phyloP scores from a whole-genome alignment of 352 stramenopile species.

The Phytopythium mirpurense region DNA sequence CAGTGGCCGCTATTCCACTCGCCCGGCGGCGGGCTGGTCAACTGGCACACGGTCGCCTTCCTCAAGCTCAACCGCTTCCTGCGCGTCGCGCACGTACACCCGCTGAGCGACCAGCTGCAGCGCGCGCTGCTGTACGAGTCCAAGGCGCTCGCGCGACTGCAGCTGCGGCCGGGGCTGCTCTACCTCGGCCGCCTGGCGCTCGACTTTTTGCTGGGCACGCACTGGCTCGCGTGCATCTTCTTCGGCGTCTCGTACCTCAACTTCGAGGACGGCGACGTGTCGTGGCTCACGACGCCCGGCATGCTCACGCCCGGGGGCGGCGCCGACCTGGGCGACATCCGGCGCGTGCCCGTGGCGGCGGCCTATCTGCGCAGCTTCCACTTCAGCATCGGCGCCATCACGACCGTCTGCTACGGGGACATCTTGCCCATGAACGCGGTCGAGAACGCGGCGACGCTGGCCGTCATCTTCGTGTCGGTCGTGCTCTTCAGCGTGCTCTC shows the following conservation, averaged over 20 bases:
- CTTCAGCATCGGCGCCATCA: conserved; percentile 75
- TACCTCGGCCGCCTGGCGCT: conserved; percentile 43
- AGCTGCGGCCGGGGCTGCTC: conserved; percentile 18
- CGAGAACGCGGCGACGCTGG: conserved; percentile 45
- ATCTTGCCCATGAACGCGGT: conserved; percentile 58
- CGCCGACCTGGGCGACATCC: conserved; percentile 21
- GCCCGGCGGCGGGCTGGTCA: conserved; percentile 16
- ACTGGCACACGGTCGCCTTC: conserved; percentile 48
- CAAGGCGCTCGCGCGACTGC: conserved; percentile 7
- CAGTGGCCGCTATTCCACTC: conserved; percentile 12
- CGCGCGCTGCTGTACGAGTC: conserved; percentile 53
- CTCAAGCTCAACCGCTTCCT: conserved; percentile 47
- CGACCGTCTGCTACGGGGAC: conserved; percentile 67
- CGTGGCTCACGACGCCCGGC: conserved; percentile 50
- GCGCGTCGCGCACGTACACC: conserved; percentile 39
- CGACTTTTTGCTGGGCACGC: conserved; percentile 41
- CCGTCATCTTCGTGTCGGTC: conserved; percentile 64
- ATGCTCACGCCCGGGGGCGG: conserved; percentile 50
- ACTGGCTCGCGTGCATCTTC: conserved; percentile 55
- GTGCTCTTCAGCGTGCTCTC: conserved; percentile 72
- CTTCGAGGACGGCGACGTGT: conserved; percentile 26
- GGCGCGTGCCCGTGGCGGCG: conserved; percentile 22
- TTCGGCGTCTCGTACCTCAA: conserved; percentile 48
- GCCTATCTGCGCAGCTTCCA: conserved; percentile 52
- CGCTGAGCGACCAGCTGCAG: conserved; percentile 40